A percentile compares a stretch with the other conserved stretches of the same genome.
These are phyloP conservation scores for Tribonema minus DNA, from an alignment of 108 stramenopile species.

Conservation along the genomic window DNA sequence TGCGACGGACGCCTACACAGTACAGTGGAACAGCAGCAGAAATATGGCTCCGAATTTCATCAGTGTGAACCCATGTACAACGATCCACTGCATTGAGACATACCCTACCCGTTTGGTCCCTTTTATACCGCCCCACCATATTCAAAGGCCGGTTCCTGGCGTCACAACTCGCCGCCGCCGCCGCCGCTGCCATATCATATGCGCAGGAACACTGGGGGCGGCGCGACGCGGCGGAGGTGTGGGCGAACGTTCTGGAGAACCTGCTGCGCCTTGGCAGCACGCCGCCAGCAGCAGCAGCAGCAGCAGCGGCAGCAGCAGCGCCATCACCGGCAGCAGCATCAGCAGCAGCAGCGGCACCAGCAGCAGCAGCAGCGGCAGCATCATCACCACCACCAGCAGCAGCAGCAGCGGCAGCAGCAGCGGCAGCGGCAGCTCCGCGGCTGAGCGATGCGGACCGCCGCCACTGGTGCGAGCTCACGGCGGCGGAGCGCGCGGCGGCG, in stretches of 20 bases:
- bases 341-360: neutral
- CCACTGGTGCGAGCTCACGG: neutral
- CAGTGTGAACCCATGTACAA: too few species aligned
- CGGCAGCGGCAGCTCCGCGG: neutral
- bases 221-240: constrained; percentile 25
- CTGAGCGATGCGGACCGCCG: neutral
- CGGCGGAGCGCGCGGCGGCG: neutral
- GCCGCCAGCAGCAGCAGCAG: neutral
- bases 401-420: neutral
- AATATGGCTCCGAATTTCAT: too few species aligned
- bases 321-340: neutral
- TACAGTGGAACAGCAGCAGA: too few species aligned
- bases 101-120: too few species aligned
- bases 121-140: too few species aligned
- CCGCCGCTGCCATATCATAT: too few species aligned
- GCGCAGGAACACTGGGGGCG: constrained; percentile 36
- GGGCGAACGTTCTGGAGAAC: constrained; percentile 14
- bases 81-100: too few species aligned
- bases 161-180: too few species aligned
- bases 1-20: too few species aligned
- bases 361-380: neutral
- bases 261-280: neutral
- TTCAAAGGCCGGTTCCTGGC: too few species aligned
- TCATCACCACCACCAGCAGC: neutral
- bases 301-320: neutral